A percentile compares a stretch with the other conserved stretches of the same genome.
phyloP scores from a whole-genome alignment of 306 rosid genomes.

The Phaseolus lunatus region DNA sequence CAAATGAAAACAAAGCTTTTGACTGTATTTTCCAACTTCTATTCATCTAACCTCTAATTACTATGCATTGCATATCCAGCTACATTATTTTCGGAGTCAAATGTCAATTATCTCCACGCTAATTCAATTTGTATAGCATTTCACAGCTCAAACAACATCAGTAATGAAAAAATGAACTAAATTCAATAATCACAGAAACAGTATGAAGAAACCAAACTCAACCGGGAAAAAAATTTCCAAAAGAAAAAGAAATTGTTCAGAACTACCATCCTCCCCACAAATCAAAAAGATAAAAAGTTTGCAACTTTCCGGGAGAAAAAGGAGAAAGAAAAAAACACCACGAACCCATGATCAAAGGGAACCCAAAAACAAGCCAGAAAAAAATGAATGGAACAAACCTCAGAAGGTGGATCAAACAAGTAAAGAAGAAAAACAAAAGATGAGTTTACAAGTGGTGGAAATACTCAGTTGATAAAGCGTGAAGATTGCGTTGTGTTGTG shows the following conservation, averaged over 20 bases:
- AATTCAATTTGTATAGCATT: background rate
- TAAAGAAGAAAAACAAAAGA: background rate
- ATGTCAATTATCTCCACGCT: background rate
- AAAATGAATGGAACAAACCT: constrained; percentile 47
- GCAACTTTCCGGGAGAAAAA: constrained; percentile 4
- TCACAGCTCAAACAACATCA: constrained; percentile 38
- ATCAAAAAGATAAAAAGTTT: constrained; percentile 6
- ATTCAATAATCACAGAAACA: background rate
- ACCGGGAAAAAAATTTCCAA: background rate
- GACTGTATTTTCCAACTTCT: background rate
- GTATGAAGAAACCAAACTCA: background rate
- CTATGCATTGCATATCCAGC: constrained; percentile 19
- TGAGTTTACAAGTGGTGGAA: background rate
- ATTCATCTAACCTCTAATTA: background rate
- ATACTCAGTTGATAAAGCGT: background rate
- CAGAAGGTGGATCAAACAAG: constrained; percentile 35
- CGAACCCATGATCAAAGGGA: constrained; percentile 45
- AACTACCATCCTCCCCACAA: constrained; percentile 16
- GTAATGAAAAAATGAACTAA: background rate
- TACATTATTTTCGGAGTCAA: background rate
- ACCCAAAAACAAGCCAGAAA: background rate
- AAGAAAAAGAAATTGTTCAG: background rate
- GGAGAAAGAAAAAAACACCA: constrained; percentile 4
- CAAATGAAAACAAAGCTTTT: background rate
- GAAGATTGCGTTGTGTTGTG: background rate